These are phyloP conservation scores for Avicennia marina DNA, from an alignment of 257 asterid species.

Conservation along the genomic window DNA sequence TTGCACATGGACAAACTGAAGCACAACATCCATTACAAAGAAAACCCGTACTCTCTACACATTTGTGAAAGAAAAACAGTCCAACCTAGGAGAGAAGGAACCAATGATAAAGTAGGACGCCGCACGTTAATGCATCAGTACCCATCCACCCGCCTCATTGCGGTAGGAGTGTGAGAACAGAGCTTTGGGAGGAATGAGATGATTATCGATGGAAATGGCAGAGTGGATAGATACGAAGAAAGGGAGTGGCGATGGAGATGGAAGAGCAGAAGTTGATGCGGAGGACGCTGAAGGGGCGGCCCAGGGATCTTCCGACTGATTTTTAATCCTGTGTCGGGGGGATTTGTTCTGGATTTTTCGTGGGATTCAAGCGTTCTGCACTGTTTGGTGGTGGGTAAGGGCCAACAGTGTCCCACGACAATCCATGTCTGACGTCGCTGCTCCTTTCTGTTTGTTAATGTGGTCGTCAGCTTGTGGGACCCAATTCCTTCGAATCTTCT, in stretches of 20 bases:
- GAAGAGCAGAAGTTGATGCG: conserved; percentile 4
- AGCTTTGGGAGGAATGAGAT: neutral
- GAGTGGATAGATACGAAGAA: neutral
- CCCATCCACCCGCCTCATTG: neutral
- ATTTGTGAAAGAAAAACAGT: neutral
- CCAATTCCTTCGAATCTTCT: too few species aligned
- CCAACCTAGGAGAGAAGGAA: conserved; percentile 10
- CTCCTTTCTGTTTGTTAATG: too few species aligned
- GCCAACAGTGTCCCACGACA: too few species aligned
- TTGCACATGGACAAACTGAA: neutral
- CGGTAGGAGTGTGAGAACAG: too few species aligned
- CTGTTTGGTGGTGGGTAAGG: too few species aligned
- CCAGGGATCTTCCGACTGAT: conserved; percentile 6
- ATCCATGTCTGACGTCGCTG: too few species aligned
- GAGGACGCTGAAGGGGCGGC: neutral
- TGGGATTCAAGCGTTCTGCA: too few species aligned
- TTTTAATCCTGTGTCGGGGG: neutral
- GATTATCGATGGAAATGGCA: neutral
- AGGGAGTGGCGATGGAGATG: conserved; percentile 13
- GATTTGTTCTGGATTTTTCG: too few species aligned
- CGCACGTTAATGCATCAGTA: conserved; percentile 3
- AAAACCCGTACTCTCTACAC: too few species aligned
- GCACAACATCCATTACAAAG: too few species aligned
- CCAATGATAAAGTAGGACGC: neutral
- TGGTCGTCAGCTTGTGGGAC: too few species aligned